Conservation (phyloP, 495 filamentous ascomycete species). For the Aspergillus campestris region DNA sequence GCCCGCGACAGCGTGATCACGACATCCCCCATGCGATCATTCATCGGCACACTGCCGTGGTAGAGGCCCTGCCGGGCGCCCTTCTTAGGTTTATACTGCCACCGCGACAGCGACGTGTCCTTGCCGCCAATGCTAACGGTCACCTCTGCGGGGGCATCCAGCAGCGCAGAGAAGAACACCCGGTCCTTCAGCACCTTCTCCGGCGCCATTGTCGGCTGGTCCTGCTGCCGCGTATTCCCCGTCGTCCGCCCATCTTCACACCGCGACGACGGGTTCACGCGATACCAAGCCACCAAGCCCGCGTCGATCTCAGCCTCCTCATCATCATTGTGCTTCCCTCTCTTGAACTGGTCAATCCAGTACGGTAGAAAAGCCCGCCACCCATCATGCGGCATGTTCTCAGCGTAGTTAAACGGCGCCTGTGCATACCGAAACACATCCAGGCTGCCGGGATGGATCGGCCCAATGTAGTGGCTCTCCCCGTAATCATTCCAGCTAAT, state of each 20-base stretch:
- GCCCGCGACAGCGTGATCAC: conserved; percentile 41
- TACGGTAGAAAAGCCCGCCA: conserved; percentile 52
- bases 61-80: conserved; percentile 42
- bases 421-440: conserved; percentile 33
- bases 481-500: conserved; percentile 68
- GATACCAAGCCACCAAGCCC: conserved; percentile 61
- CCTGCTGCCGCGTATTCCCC: conserved; percentile 20
- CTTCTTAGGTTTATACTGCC: conserved; percentile 18
- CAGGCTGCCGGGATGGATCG: conserved; percentile 31
- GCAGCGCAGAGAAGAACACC: conserved; percentile 30
- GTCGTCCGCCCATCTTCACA: conserved; percentile 29
- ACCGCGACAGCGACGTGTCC: conserved; percentile 20
- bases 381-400: conserved; percentile 43
- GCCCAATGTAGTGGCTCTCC: conserved; percentile 67
- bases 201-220: conserved; percentile 4
- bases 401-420: conserved; percentile 45
- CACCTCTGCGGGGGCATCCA: conserved; percentile 27
- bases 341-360: conserved; percentile 55
- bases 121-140: conserved; percentile 43
- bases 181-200: conserved; percentile 19
- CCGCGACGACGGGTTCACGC: conserved; percentile 28
- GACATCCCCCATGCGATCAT: conserved; percentile 41
- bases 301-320: conserved; percentile 30
- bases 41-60: conserved; percentile 41
- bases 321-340: conserved; percentile 21